Percentiles rank a stretch among this genome's conserved stretches.
Evolutionary conservation across 2,329 filamentous ascomycete species (phyloP).

Genomic region (Raffaelea arxii): DNA sequence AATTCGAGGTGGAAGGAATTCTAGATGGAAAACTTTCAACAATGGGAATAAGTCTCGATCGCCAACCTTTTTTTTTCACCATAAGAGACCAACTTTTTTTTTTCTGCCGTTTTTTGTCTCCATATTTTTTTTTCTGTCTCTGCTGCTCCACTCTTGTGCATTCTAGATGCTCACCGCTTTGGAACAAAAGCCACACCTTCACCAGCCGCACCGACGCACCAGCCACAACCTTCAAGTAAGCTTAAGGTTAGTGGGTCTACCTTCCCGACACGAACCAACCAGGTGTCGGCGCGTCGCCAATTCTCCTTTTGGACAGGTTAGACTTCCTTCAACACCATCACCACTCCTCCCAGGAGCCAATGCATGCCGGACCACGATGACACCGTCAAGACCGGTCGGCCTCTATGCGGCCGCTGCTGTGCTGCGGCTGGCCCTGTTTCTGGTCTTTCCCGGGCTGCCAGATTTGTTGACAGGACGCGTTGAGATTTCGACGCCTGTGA

Average conservation of each 20-base stretch:
- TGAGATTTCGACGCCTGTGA: slow-evolving; percentile 93
- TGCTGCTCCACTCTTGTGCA: slow-evolving; percentile 8
- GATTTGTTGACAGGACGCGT: slow-evolving; percentile 82
- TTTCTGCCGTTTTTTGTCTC: not conserved
- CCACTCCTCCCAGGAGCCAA: slow-evolving; percentile 2
- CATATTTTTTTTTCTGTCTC: not conserved
- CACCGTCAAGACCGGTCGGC: slow-evolving; percentile 39
- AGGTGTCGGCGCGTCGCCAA: not conserved
- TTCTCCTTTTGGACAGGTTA: not conserved
- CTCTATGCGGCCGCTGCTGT: slow-evolving; percentile 69
- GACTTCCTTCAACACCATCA: not conserved
- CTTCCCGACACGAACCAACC: not conserved
- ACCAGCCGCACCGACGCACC: too few species aligned
- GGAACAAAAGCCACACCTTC: not conserved
- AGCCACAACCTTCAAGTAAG: not conserved
- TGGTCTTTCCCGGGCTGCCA: slow-evolving; percentile 72
- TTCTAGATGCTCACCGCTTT: slow-evolving; percentile 2
- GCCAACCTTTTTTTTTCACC: not conserved
- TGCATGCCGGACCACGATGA: slow-evolving; percentile 13
- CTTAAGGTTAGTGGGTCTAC: not conserved
- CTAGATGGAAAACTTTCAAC: too few species aligned
- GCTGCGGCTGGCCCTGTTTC: slow-evolving; percentile 70
- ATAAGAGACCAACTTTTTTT: too few species aligned
- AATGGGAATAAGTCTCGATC: too few species aligned
- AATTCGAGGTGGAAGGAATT: too few species aligned